Evolutionary conservation across 148 eudicot species (phyloP).

Genomic region (Silene uniflora): DNA sequence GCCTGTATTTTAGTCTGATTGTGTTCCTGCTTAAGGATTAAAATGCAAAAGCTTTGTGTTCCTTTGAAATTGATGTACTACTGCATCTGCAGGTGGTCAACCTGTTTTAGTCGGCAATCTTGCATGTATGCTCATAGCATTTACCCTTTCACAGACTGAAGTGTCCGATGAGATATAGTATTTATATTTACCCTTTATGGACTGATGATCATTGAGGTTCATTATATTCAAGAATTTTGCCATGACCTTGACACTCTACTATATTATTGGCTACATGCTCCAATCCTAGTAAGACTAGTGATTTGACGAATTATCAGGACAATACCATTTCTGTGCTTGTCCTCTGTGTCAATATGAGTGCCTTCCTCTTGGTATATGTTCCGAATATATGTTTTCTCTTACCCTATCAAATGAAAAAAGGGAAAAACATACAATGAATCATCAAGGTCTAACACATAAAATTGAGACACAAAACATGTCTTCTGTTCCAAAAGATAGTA

Average conservation of each 20-base stretch:
- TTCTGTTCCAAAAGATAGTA: too few species aligned
- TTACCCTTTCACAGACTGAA: background rate
- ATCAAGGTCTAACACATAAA: background rate
- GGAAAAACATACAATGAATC: background rate
- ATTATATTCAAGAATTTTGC: background rate
- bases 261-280: background rate
- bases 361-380: background rate
- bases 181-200: background rate
- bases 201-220: background rate
- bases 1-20: background rate
- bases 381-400: background rate
- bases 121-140: background rate
- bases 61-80: background rate
- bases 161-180: background rate
- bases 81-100: background rate
- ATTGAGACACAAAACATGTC: too few species aligned
- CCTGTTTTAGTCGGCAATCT: background rate
- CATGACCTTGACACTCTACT: background rate
- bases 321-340: background rate
- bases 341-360: background rate
- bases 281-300: background rate
- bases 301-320: background rate
- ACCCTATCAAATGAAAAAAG: too few species aligned
- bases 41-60: background rate
- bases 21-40: background rate